A percentile compares a stretch with the other conserved stretches of the same genome.
phyloP scores from a whole-genome alignment of 1,284 basidiomycete genomes.

The Ceratobasidium sp. region DNA sequence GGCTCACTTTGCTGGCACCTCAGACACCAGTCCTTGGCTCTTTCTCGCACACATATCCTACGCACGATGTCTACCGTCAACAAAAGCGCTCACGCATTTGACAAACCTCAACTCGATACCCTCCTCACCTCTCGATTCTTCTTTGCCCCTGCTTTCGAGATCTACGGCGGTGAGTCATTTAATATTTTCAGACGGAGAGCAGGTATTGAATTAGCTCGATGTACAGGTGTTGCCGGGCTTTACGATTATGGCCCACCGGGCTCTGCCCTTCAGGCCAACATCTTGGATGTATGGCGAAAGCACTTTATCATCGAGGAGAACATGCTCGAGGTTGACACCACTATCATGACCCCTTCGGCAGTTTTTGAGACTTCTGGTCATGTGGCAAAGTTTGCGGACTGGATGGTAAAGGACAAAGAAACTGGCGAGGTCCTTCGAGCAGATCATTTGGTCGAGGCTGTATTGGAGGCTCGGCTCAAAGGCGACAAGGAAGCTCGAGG shows the following conservation, averaged over 20 bases:
- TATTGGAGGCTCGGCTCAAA: constrained; percentile 87
- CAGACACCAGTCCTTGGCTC: constrained; percentile 23
- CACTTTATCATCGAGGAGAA: constrained; percentile 99
- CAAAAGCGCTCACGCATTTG: constrained; percentile 88
- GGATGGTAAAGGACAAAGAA: constrained; percentile 97
- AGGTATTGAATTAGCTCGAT: constrained; percentile 2
- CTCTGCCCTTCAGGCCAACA: constrained; percentile 95
- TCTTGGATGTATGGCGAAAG: constrained; percentile 95
- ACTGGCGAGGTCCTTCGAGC: constrained; percentile 97
- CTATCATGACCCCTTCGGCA: constrained; percentile 93
- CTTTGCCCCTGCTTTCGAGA: constrained; percentile 97
- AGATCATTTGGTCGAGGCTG: constrained; percentile 95
- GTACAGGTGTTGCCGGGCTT: constrained; percentile 86
- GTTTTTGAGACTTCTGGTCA: constrained; percentile 99
- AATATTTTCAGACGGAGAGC: not conserved
- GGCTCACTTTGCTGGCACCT: constrained; percentile 33
- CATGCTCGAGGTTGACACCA: constrained; percentile 99
- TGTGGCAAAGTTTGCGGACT: constrained; percentile 97
- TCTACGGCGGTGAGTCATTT: constrained; percentile 82
- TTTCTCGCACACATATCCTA: constrained; percentile 11
- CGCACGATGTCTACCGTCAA: constrained; percentile 57
- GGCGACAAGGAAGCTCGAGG: constrained; percentile 95
- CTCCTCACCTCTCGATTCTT: constrained; percentile 94
- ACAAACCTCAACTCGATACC: constrained; percentile 86
- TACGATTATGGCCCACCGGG: constrained; percentile 97